A percentile compares a stretch with the other conserved stretches of the same genome.
Conservation (phyloP, 208 protist species). For the Crithidia sp. region DNA sequence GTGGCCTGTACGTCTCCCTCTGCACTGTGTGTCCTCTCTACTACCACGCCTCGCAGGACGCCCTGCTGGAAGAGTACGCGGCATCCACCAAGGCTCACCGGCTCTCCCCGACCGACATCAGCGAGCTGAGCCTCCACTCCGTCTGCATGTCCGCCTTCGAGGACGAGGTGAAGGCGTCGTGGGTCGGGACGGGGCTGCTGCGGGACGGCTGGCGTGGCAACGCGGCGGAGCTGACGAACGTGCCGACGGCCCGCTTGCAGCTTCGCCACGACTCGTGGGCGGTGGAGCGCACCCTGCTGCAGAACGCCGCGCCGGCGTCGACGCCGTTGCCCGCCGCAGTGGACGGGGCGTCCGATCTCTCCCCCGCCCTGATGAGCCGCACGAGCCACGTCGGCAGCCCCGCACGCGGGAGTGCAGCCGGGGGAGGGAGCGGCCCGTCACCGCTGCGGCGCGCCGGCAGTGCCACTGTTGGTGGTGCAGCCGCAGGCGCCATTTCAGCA, state of each 20-base stretch:
- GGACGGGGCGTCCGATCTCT: constrained; percentile 8
- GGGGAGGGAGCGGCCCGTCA: no score
- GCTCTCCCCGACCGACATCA: constrained; percentile 79
- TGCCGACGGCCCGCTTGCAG: constrained; percentile 75
- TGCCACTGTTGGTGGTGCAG: no score
- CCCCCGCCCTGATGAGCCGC: background rate
- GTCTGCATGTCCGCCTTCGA: constrained; percentile 87
- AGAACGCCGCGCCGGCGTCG: background rate
- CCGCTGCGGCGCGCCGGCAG: no score
- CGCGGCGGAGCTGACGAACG: constrained; percentile 61
- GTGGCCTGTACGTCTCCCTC: constrained; percentile 97
- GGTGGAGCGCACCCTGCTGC: constrained; percentile 55
- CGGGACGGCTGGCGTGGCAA: constrained; percentile 66
- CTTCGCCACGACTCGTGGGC: constrained; percentile 76
- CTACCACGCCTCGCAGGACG: constrained; percentile 95
- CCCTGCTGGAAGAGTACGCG: constrained; percentile 90
- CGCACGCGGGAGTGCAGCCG: no score
- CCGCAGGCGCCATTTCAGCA: background rate
- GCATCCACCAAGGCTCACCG: constrained; percentile 68
- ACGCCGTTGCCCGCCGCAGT: background rate
- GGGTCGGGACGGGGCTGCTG: constrained; percentile 76
- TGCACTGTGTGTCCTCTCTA: constrained; percentile 90
- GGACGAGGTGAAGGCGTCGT: constrained; percentile 47
- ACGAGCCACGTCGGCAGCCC: constrained; percentile 4
- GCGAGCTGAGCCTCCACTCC: constrained; percentile 86